These are phyloP conservation scores for Sphagnum magellanicum DNA, from an alignment of 228 moss, liverwort and hornwort genomes.

Conservation along the genomic window DNA sequence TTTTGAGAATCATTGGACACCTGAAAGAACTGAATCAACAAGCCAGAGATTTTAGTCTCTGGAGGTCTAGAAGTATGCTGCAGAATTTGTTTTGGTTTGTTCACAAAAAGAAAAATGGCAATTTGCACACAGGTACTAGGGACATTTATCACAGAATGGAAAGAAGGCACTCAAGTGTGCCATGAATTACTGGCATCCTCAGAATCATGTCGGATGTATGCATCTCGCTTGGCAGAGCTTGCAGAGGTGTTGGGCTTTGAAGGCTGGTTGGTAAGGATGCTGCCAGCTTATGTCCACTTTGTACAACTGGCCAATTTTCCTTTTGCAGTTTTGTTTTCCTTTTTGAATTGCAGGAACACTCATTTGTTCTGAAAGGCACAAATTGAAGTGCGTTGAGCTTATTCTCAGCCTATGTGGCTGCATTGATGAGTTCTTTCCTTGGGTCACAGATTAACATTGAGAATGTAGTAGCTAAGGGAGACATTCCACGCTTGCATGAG, in stretches of 20 bases:
- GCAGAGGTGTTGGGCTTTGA: constrained; percentile 83
- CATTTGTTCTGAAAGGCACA: background rate
- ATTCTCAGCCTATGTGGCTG: background rate
- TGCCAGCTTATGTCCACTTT: background rate
- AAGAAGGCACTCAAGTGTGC: constrained; percentile 56
- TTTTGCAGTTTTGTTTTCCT: background rate
- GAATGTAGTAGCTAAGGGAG: constrained; percentile 45
- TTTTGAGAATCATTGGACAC: too few relatives aligned
- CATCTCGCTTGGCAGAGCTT: constrained; percentile 80
- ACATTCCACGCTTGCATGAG: constrained; percentile 46
- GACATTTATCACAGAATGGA: constrained; percentile 91
- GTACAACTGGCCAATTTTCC: background rate
- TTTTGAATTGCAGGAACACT: background rate
- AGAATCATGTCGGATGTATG: constrained; percentile 54
- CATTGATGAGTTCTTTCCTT: background rate
- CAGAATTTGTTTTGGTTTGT: background rate
- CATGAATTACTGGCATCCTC: constrained; percentile 44
- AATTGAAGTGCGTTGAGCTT: background rate
- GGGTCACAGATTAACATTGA: constrained; percentile 75
- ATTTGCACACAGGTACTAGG: constrained; percentile 56
- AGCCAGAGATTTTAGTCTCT: too few relatives aligned
- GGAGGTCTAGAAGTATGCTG: too few relatives aligned
- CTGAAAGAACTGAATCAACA: too few relatives aligned
- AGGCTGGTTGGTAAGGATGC: constrained; percentile 83
- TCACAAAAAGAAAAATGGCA: background rate